Evolutionary conservation across 148 eudicot genomes (phyloP).

Genomic region (Tetragonia tetragonoides): DNA sequence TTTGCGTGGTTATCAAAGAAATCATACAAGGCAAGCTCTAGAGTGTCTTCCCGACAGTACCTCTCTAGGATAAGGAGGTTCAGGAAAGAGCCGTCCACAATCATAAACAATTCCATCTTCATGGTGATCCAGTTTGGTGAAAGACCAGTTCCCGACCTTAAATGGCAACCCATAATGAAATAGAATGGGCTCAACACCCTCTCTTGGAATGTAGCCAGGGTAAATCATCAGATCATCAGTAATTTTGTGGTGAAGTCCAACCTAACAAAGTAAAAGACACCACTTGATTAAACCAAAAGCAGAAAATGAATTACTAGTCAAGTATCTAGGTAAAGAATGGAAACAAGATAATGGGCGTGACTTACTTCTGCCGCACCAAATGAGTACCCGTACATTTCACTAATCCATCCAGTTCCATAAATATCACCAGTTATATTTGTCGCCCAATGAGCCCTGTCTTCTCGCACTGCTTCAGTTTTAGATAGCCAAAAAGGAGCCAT

Average conservation of each 20-base stretch:
- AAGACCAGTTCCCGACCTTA: constrained; percentile 91
- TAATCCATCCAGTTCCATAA: constrained; percentile 94
- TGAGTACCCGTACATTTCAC: constrained; percentile 99
- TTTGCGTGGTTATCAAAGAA: neutral
- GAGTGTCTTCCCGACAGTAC: constrained; percentile 30
- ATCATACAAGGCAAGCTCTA: neutral
- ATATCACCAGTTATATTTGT: constrained; percentile 93
- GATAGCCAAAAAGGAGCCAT: constrained; percentile 96
- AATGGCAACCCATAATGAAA: constrained; percentile 94
- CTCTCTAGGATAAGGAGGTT: constrained; percentile 99
- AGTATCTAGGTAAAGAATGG: neutral
- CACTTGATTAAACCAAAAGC: constrained; percentile 20
- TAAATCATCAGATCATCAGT: constrained; percentile 88
- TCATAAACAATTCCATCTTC: constrained; percentile 83
- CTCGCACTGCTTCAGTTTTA: constrained; percentile 92
- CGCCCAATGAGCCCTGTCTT: constrained; percentile 88
- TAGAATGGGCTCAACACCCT: constrained; percentile 80
- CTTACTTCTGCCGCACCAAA: constrained; percentile 93
- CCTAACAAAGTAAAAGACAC: constrained; percentile 45
- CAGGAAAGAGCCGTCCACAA: constrained; percentile 91
- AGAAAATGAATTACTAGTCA: neutral
- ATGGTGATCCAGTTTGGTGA: constrained; percentile 80
- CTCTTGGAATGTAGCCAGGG: constrained; percentile 83
- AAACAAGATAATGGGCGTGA: constrained; percentile 4
- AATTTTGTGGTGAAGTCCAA: constrained; percentile 91